A percentile compares a stretch with the other conserved stretches of the same genome.
These are phyloP conservation scores for Xylaria sp. DNA, from an alignment of 495 filamentous ascomycete species.

Conservation along the genomic window DNA sequence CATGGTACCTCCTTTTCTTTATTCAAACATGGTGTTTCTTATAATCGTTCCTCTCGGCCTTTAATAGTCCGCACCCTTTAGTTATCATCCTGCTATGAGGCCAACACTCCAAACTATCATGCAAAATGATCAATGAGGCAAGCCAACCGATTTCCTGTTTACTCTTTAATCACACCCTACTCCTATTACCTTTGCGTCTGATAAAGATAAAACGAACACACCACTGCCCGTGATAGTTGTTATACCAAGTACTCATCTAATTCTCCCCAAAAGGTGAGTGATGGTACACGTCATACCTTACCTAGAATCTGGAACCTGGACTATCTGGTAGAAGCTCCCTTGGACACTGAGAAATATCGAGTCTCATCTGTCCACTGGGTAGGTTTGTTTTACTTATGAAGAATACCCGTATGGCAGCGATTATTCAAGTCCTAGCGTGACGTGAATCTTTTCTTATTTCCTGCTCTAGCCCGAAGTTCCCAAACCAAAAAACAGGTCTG, in stretches of 20 bases:
- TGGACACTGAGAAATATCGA: neutral
- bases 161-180: neutral
- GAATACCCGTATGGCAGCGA: neutral
- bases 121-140: neutral
- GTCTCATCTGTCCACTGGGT: neutral
- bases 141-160: neutral
- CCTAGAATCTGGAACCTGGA: neutral
- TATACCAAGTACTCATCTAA: neutral
- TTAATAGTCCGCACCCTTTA: neutral
- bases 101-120: neutral
- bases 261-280: neutral
- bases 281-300: neutral
- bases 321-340: too few relatives aligned
- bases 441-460: too few relatives aligned
- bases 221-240: too few relatives aligned
- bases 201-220: too few relatives aligned
- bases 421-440: neutral
- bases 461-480: too few relatives aligned
- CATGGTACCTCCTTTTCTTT: too few relatives aligned
- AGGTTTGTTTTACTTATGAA: neutral
- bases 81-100: too few relatives aligned
- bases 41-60: neutral
- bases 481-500: neutral
- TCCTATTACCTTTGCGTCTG: too few relatives aligned
- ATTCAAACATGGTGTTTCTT: too few relatives aligned